Evolutionary conservation across 495 filamentous ascomycete species (phyloP), one percentile per base, ranked within the genome.

Genomic region (Hypoxylon lienhwacheense): DNA sequence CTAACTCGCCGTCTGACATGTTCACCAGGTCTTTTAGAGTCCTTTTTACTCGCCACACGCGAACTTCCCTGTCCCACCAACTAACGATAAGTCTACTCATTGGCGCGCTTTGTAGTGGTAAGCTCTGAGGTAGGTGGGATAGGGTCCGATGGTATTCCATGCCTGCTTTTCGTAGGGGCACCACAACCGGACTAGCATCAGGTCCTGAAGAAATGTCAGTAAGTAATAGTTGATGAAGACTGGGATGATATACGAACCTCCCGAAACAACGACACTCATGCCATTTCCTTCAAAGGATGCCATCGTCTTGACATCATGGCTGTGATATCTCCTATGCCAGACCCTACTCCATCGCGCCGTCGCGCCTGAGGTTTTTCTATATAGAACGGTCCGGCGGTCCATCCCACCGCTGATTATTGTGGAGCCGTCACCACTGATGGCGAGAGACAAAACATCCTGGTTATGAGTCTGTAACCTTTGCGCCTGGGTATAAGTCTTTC

Each of bases 301-400:
- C 81, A 99, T 89, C 10, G 91, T 82, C 71, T 97, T 96, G 55
- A 97, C 90, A 75, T 99, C 93, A 65, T 97, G 90, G 10, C 79
- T 80, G 63, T 99, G 95, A 63, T 88, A 88, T 64, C 90, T 78
- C 48, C 85, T 75, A 60, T 95, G 89, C 57, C 81, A 84, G n/a
- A 88, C 73, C 71, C 93, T 90, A 8, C 81, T 84, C 95, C 95
- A 97, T 65, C 87, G 77, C 3, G 69, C 62, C 22, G 73, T 73
- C 40, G 83, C 80, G 41, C 81, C 79, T 29, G 79, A 75, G 51
- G 77, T 79, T 36, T 81, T 79, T 70, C 82, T 83, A 67, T 92
- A 96, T 20, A 91, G 72, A 7, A 86, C 85, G 3, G 92, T 95
- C 55, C 86, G 77, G 58, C 89, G 84, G 62, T 99, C 93, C 71